Base-by-base conservation (phyloP, 805 yeast genomes). In the Ogataea haglerorum region DNA sequence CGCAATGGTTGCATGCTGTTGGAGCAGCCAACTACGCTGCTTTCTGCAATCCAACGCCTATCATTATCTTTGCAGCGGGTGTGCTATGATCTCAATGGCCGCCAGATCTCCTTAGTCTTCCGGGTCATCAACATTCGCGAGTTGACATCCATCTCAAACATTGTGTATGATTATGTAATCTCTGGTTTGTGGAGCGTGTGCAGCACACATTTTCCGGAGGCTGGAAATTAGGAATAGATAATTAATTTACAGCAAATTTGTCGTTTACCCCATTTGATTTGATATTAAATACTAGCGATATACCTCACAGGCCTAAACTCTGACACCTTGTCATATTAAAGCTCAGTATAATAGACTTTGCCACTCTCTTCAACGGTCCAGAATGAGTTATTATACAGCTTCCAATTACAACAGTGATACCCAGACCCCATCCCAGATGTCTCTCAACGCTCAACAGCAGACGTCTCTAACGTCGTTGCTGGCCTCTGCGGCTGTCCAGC, bases 401-500 rank as follows among this genome's bases (percentile, higher is more conserved):
- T 25, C 31, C 19, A 38, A 33, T 25, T 40, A 23, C 33, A 24
- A 31, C 29, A 33, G 29, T 24, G 44, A 40, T 36, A 31, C 36
- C 40, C 41, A 34, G 14, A 31, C 30, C 10, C 18, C 40, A 25
- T 30, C 34, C 5, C 51, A 44, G 30, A 41, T 40, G 43, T 39
- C 45, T 25, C 45, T 37, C 30, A 46, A 40, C 17, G 40, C 40
- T 14, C 47, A 45, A 23, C 53, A 49, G 25, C 50, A 46, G 33
- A 43, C 49, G 21, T 49, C 53, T 4, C 43, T 49, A 36, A 49
- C 53, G 10, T 46, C 51, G 14, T 34, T 52, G 34, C 22, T 52
- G 41, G 50, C 53, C 13, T 45, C 49, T 2, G 48, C 52, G 16
- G 47, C 51, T 6, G 34, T 26, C 14, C 38, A 34, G 15, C 42